Evolutionary conservation across 1,284 basidiomycete species (phyloP).

Genomic region (Gomphus bonarii): DNA sequence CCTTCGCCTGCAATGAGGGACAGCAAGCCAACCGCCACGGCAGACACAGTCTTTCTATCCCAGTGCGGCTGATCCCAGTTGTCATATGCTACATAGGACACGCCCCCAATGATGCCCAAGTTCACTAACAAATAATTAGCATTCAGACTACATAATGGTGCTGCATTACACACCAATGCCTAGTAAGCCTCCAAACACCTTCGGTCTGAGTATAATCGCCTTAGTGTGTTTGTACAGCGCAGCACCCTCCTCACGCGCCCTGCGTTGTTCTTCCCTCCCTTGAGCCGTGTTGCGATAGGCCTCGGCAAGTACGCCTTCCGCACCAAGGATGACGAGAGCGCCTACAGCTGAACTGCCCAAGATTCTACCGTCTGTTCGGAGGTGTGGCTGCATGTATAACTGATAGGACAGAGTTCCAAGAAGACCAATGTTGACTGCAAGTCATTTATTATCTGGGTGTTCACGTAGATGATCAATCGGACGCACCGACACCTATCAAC

Average conservation of each 20-base stretch:
- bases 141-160: neutral
- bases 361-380: conserved; percentile 48
- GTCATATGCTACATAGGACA: conserved; percentile 60
- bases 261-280: conserved; percentile 46
- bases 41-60: conserved; percentile 60
- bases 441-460: neutral
- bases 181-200: conserved; percentile 58
- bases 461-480: neutral
- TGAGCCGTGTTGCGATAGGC: conserved; percentile 50
- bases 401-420: conserved; percentile 52
- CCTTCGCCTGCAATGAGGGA: conserved; percentile 62
- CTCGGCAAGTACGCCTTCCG: conserved; percentile 57
- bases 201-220: conserved; percentile 57
- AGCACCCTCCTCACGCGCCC: conserved; percentile 53
- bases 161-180: conserved; percentile 40
- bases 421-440: conserved; percentile 62
- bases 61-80: conserved; percentile 62
- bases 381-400: conserved; percentile 55
- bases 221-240: conserved; percentile 46
- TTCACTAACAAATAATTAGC: conserved; percentile 40
- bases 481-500: conserved; percentile 57
- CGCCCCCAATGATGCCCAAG: conserved; percentile 50
- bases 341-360: conserved; percentile 46
- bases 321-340: conserved; percentile 44
- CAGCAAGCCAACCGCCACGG: conserved; percentile 53